phyloP scores from a whole-genome alignment of 2,329 filamentous ascomycete species.

The Neofusicoccum umdonicola region DNA sequence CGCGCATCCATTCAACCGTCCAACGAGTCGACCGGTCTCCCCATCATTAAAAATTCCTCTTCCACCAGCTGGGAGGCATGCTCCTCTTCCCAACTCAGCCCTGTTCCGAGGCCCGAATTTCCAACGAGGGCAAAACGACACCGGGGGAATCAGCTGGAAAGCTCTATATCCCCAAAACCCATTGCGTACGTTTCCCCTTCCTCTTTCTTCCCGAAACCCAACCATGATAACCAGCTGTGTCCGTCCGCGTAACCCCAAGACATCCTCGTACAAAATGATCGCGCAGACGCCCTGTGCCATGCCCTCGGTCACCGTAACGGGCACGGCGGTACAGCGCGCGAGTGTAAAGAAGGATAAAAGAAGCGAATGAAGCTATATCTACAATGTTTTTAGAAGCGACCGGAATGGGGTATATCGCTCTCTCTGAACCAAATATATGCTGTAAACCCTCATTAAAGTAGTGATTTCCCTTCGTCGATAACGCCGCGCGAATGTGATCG shows the following conservation, averaged over 20 bases:
- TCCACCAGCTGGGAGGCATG: no score
- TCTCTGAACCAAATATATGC: constrained; percentile 10
- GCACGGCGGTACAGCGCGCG: background rate
- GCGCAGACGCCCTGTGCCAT: background rate
- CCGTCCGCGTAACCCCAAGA: background rate
- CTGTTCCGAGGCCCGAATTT: background rate
- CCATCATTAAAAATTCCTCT: background rate
- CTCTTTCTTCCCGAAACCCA: background rate
- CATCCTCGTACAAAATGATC: background rate
- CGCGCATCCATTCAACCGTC: background rate
- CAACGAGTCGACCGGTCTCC: background rate
- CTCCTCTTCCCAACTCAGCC: background rate
- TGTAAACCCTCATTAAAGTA: constrained; percentile 14
- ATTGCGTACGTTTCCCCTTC: background rate
- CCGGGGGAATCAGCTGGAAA: background rate
- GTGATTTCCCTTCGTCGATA: background rate
- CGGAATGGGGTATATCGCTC: constrained; percentile 15
- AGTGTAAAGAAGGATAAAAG: background rate
- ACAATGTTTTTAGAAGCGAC: constrained; percentile 12
- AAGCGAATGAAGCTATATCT: constrained; percentile 14
- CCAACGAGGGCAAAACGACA: no score
- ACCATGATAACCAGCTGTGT: background rate
- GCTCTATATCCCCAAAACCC: background rate
- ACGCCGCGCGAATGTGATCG: background rate
- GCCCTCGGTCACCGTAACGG: constrained; percentile 12